phyloP scores from a whole-genome alignment of 2,329 filamentous ascomycete genomes.

The Pyrenochaeta sp. region DNA sequence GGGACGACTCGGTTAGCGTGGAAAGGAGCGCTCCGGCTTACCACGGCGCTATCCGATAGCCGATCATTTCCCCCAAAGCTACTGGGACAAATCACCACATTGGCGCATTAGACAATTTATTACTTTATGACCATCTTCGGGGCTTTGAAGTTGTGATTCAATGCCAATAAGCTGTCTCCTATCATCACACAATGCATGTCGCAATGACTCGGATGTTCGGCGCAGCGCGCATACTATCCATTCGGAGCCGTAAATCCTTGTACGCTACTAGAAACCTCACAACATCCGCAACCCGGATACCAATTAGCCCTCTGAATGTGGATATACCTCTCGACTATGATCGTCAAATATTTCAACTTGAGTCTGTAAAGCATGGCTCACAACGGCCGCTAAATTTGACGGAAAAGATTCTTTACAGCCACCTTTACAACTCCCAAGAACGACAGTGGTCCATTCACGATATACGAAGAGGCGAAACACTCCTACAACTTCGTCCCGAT shows the following conservation, averaged over 20 bases:
- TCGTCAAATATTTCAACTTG: slow-evolving; percentile 14
- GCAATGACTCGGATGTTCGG: no score
- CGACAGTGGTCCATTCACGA: slow-evolving; percentile 21
- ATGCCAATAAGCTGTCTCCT: no score
- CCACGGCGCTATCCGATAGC: no score
- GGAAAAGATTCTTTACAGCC: slow-evolving; percentile 53
- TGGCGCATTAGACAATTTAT: no score
- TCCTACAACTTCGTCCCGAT: slow-evolving; percentile 49
- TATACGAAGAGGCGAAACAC: slow-evolving; percentile 51
- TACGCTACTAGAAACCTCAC: slow-evolving; percentile 3
- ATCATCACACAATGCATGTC: no score
- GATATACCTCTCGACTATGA: slow-evolving; percentile 17
- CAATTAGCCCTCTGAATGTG: slow-evolving; percentile 20
- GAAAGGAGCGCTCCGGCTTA: no score
- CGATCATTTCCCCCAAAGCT: no score
- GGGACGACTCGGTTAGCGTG: no score
- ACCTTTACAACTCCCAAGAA: slow-evolving; percentile 39
- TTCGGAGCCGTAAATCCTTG: background rate
- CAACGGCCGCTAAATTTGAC: slow-evolving; percentile 46
- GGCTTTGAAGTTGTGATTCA: no score
- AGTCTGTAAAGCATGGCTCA: slow-evolving; percentile 14
- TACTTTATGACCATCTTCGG: no score
- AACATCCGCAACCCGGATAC: slow-evolving; percentile 11
- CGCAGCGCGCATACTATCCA: background rate
- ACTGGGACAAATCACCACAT: no score